These are phyloP conservation scores for Xanthoconium stramineum DNA, from an alignment of 768 basidiomycete genomes.

Conservation along the genomic window DNA sequence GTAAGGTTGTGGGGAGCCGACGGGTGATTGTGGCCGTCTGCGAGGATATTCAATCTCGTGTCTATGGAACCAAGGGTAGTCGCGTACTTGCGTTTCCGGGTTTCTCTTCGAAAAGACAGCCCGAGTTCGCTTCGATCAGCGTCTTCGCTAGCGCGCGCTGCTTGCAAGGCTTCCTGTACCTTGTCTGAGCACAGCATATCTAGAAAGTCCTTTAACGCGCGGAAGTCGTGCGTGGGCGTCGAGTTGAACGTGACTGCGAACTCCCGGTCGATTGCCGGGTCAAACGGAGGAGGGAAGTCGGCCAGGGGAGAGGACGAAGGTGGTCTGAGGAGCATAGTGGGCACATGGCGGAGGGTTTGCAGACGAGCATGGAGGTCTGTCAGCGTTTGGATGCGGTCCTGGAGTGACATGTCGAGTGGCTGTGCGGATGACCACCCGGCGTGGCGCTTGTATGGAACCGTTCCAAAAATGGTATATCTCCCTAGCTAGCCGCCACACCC, in stretches of 20 bases:
- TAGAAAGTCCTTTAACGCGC: conserved; percentile 45
- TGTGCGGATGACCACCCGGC: conserved; percentile 11
- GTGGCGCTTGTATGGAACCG: conserved; percentile 10
- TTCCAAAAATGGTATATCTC: not conserved
- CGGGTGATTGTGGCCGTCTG: conserved; percentile 53
- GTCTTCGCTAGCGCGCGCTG: conserved; percentile 53
- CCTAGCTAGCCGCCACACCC: conserved; percentile 10
- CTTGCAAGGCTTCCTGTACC: conserved; percentile 56
- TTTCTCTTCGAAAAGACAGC: conserved; percentile 44
- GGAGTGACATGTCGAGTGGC: conserved; percentile 25
- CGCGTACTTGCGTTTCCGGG: conserved; percentile 56
- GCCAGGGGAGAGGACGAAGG: conserved; percentile 25
- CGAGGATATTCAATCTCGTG: not conserved
- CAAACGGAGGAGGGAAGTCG: conserved; percentile 28
- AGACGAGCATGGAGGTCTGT: conserved; percentile 45
- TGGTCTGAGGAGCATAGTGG: conserved; percentile 42
- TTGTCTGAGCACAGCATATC: conserved; percentile 46
- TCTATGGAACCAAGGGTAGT: not conserved
- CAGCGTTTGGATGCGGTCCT: conserved; percentile 45
- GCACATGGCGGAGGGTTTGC: conserved; percentile 44
- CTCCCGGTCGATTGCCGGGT: conserved; percentile 25
- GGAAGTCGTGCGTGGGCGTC: conserved; percentile 39
- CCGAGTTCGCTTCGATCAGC: conserved; percentile 50
- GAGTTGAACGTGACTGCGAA: conserved; percentile 28
- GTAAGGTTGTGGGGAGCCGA: conserved; percentile 58